These are phyloP conservation scores for Euphorbia pulcherrima DNA, from an alignment of 345 rosid species.

Conservation along the genomic window DNA sequence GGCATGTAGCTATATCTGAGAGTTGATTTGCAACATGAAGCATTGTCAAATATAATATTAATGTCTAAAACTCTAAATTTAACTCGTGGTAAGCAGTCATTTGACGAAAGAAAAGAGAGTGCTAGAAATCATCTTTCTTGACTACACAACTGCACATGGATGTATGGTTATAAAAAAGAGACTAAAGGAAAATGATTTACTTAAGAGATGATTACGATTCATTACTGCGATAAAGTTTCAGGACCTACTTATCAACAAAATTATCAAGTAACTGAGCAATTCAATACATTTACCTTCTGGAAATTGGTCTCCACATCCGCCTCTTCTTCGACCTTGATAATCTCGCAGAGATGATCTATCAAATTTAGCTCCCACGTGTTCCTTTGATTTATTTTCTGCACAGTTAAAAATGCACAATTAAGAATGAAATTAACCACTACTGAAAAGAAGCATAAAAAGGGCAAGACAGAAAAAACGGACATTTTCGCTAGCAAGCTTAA, in stretches of 20 bases:
- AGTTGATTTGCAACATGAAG: not conserved
- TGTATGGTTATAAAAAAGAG: no score
- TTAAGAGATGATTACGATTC: not conserved
- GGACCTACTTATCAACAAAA: not conserved
- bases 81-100: not conserved
- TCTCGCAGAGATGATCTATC: slow-evolving; percentile 55
- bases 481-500: slow-evolving; percentile 93
- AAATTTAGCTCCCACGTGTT: slow-evolving; percentile 25
- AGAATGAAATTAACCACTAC: not conserved
- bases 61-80: not conserved
- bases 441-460: not conserved
- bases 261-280: not conserved
- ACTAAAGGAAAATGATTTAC: not conserved
- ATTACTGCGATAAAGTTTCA: not conserved
- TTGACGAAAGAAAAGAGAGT: not conserved
- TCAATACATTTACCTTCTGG: slow-evolving; percentile 58
- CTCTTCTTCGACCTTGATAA: slow-evolving; percentile 86
- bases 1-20: not conserved
- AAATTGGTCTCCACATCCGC: slow-evolving; percentile 78
- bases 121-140: not conserved
- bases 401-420: not conserved
- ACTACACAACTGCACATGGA: no score
- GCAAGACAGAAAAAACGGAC: slow-evolving; percentile 30
- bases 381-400: slow-evolving; percentile 25
- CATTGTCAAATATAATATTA: no score